Evolutionary conservation across 2,329 filamentous ascomycete species (phyloP), one percentile per base, ranked within the genome.

Genomic region (Emmonsiellopsis sp.): DNA sequence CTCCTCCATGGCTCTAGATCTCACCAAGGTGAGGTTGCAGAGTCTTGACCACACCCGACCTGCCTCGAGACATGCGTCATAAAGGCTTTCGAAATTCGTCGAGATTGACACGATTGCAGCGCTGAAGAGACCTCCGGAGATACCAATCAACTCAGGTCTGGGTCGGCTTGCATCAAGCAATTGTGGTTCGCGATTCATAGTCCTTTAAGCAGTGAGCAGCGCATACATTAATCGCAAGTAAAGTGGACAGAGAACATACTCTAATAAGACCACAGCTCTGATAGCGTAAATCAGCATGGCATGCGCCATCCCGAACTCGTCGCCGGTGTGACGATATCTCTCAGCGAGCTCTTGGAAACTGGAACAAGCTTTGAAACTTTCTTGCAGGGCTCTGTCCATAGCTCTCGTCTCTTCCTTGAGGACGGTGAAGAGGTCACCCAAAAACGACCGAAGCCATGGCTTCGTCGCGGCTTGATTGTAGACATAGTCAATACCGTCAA

Each of bases 1-100:
- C 21, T 57, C 53, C 40, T 58, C 57, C 39, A 53, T 47, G 14
- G 57, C 55, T 49, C 57, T 53, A n/a, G 57, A 57, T 21, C 57
- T 37, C 6, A 49, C 51, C 4, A 46, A 56, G 11, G 53, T 52
- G 31, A 58, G 51, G 3, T 52, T 57, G 51, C 53, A 55, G 39
- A 57, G 45, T 42, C 57, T 34, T 10, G 27, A 21, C 13, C 11
- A 53, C 42, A 56, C 45, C 37, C 57, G 53, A 27, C 27, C 50
- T 5, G 42, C 51, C 46, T 57, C 55, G 8, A 57, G 36, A 32
- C 50, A 53, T 21, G 54, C 50, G 10, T 54, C 54, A 39, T 56
- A 49, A 11, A 56, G 50, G 13, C 45, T 50, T 21, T 53, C 40
- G 27, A 57, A 57, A 45, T 58, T 46, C 11, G 27, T 45, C 31